Conservation (phyloP, 345 rosid genomes). For the Gossypium longicalyx region DNA sequence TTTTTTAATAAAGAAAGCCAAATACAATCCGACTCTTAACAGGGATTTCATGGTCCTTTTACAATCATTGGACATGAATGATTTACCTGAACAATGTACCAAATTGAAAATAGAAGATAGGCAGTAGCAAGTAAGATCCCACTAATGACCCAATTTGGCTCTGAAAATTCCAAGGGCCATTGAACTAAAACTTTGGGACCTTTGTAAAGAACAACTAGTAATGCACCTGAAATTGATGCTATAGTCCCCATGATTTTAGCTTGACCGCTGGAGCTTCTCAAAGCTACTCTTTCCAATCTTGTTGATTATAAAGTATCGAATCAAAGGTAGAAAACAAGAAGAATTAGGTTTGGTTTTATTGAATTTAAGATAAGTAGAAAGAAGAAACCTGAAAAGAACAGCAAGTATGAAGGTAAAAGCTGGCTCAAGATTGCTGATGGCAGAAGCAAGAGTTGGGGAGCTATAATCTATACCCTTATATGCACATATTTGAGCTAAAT, state of each 20-base stretch:
- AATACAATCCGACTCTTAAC: too few species aligned
- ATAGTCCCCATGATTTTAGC: slow-evolving; percentile 1
- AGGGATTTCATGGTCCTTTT: too few species aligned
- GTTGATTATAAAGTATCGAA: neutral
- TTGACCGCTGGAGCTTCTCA: slow-evolving; percentile 28
- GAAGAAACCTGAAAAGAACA: slow-evolving; percentile 23
- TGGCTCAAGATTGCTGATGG: neutral
- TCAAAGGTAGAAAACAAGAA: too few species aligned
- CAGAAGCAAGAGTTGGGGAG: slow-evolving; percentile 33
- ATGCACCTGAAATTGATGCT: slow-evolving; percentile 1
- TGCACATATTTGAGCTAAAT: neutral
- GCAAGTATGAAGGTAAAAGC: slow-evolving; percentile 22
- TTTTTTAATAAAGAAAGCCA: too few species aligned
- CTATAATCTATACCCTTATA: neutral
- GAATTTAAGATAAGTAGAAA: neutral
- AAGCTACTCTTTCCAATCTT: slow-evolving; percentile 23
- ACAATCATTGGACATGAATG: neutral
- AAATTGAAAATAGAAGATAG: slow-evolving; percentile 55
- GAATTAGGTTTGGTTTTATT: too few species aligned
- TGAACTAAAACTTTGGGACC: slow-evolving; percentile 45
- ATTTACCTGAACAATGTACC: slow-evolving; percentile 85
- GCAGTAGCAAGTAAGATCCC: slow-evolving; percentile 59
- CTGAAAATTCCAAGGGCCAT: slow-evolving; percentile 8
- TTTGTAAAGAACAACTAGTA: neutral
- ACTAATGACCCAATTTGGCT: slow-evolving; percentile 36